A percentile compares a stretch with the other conserved stretches of the same genome.
Conservation (phyloP, 306 rosid genomes). For the Prunus campanulata region DNA sequence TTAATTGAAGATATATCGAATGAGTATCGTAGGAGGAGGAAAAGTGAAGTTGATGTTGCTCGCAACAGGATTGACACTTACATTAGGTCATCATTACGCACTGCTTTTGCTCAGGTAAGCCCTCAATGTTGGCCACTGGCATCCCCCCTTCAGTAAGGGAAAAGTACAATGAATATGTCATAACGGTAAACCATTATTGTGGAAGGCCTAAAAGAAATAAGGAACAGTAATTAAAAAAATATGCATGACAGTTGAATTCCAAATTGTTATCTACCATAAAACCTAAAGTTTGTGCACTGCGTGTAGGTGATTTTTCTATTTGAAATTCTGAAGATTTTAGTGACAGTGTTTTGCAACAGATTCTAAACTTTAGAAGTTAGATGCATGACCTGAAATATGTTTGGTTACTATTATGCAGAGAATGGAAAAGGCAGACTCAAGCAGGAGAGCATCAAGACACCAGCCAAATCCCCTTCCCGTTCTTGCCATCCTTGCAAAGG, state of each 20-base stretch:
- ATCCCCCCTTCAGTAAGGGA: background rate
- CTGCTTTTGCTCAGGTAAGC: slow-evolving; percentile 99
- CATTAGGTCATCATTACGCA: slow-evolving; percentile 89
- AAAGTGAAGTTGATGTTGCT: slow-evolving; percentile 80
- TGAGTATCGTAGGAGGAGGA: slow-evolving; percentile 91
- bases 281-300: background rate
- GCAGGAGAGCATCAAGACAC: slow-evolving; percentile 92
- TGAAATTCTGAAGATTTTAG: background rate
- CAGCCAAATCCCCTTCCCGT: slow-evolving; percentile 87
- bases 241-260: background rate
- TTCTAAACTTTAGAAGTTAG: background rate
- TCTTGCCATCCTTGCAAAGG: slow-evolving; percentile 92
- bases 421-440: slow-evolving; percentile 96
- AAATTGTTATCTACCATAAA: background rate
- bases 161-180: background rate
- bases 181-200: background rate
- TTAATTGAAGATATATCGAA: slow-evolving; percentile 91
- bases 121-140: slow-evolving; percentile 16
- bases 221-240: background rate
- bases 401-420: slow-evolving; percentile 46
- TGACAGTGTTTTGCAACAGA: background rate
- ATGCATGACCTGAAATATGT: slow-evolving; percentile 31
- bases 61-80: slow-evolving; percentile 91
- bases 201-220: background rate
- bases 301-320: background rate